Base-by-base conservation (phyloP, 2,329 filamentous ascomycete genomes). In the Sporothrix brunneoviolacea region DNA sequence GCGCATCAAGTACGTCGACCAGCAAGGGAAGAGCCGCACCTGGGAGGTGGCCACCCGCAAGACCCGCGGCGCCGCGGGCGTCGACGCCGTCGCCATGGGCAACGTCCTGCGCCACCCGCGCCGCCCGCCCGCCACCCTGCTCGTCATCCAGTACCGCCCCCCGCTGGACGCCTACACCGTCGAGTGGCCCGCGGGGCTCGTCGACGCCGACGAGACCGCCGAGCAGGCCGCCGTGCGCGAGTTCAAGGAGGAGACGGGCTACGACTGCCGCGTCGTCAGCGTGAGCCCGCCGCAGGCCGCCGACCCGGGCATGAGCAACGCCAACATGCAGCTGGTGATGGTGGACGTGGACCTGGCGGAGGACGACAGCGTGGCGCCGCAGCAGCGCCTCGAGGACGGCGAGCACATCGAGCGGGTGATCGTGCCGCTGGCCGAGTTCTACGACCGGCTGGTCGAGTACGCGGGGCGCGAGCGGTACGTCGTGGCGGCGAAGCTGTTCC, bases 1-100 rank as follows among this genome's bases (percentile, higher is more conserved):
- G 52, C 76, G 74, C 55, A 73, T 81, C 59, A 68, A 74, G 35
- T 84, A 81, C 66, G 69, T 69, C 32, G 79, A 83, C 62, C 76
- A 80, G 38, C 63, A 70, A 28, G 77, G 76, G 60, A 70, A 70
- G 28, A 57, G 68, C 9, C 74, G 79, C 52, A 75, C 71, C 4
- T 83, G 80, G 80, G 80, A 84, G 61, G 76, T 76, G 3, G 77
- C 76, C 4, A 71, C 76, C 54, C 77, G 80, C 49, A 73, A 75
- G 55, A 83, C 79, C 0, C 73, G 79, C 19, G 70, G 71, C 12
- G 71, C 73, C 1, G 66, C 69, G 4, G 74, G 72, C 53, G 75
- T 83, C 51, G 80, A 84, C 56, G 79, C 77, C 39, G 79, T 84
- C 5, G 78, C 79, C 43, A 80, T 84, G 55, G 74, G 80, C 48